These are phyloP conservation scores for Alternaria arbusti DNA, from an alignment of 2,329 filamentous ascomycete species.

Conservation along the genomic window DNA sequence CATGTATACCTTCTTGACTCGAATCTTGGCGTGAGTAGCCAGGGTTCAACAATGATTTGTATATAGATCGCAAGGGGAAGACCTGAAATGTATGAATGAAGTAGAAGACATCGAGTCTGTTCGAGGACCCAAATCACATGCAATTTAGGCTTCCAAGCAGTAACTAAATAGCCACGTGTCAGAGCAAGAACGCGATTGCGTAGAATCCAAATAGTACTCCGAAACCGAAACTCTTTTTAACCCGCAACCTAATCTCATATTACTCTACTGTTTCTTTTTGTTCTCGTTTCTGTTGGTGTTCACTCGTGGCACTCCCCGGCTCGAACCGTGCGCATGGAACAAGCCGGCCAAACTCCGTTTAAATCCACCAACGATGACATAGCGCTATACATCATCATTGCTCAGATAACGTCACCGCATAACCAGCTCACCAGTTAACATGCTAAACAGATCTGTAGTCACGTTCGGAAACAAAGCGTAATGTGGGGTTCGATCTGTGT, in stretches of 20 bases:
- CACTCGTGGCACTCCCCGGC: background rate
- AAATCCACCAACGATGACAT: constrained; percentile 5
- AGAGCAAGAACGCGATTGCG: background rate
- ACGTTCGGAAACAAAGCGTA: background rate
- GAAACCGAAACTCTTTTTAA: background rate
- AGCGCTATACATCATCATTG: constrained; percentile 1
- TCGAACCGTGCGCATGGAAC: background rate
- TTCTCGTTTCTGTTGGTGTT: background rate
- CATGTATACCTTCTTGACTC: background rate
- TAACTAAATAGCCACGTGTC: background rate
- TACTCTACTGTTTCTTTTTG: background rate
- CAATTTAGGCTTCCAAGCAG: background rate
- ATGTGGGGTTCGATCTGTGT: background rate
- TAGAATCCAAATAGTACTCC: background rate
- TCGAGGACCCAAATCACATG: background rate
- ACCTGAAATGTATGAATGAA: background rate
- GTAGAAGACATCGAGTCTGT: background rate
- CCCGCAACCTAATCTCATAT: background rate
- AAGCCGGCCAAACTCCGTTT: background rate
- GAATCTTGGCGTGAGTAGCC: background rate
- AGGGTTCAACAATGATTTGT: background rate
- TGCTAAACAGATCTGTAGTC: background rate
- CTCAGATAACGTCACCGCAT: background rate
- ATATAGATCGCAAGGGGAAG: background rate
- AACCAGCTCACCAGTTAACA: background rate